These are phyloP conservation scores for Cornus florida DNA, from an alignment of 148 eudicot genomes.

Conservation along the genomic window DNA sequence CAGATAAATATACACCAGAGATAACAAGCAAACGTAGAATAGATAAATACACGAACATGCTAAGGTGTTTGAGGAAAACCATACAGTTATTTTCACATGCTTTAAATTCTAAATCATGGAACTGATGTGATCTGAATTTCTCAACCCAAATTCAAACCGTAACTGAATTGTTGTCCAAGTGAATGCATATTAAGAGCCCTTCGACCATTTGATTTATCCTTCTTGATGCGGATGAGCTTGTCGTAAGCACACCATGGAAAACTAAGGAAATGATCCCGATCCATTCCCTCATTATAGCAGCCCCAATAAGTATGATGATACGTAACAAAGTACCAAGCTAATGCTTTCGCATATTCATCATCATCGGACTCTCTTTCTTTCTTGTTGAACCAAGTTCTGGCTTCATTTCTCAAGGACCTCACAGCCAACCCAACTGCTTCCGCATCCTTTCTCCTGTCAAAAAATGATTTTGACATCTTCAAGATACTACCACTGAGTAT, in stretches of 20 bases:
- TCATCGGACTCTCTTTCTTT: not conserved
- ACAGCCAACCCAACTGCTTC: conserved; percentile 25
- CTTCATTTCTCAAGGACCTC: conserved; percentile 26
- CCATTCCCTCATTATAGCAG: not conserved
- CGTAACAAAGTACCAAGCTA: not conserved
- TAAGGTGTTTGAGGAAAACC: no score
- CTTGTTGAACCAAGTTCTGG: conserved; percentile 10
- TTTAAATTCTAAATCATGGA: not conserved
- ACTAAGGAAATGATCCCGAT: no score
- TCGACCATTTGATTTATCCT: not conserved
- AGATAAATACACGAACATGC: no score
- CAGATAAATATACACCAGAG: not conserved
- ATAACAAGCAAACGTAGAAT: not conserved
- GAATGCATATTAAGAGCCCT: not conserved
- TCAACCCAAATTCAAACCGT: not conserved
- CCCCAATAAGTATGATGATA: not conserved
- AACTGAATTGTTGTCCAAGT: no score
- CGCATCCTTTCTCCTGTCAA: conserved; percentile 33
- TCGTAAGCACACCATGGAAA: no score
- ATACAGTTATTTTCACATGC: not conserved
- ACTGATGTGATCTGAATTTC: not conserved
- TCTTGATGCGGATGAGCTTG: not conserved
- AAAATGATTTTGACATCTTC: conserved; percentile 42
- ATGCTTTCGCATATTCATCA: conserved; percentile 12
- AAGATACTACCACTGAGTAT: conserved; percentile 45